Evolutionary conservation across 805 yeast species (phyloP).

Genomic region (Metschnikowia anglica): DNA sequence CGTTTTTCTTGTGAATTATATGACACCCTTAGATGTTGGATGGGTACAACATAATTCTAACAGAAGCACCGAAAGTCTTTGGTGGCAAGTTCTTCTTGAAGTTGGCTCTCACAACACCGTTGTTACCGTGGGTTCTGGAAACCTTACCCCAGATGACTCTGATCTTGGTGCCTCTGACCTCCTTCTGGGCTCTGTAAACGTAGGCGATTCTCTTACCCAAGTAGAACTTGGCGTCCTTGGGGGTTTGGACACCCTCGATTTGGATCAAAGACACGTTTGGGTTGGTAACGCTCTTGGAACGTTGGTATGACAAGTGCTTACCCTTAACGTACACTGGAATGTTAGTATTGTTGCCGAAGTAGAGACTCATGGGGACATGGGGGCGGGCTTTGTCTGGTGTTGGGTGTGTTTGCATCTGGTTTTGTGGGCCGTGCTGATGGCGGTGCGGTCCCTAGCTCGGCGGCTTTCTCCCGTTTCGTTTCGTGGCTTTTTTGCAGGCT

Average conservation of each 20-base stretch:
- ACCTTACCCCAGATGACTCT: slow-evolving; percentile 99
- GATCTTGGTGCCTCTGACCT: slow-evolving; percentile 97
- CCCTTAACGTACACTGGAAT: slow-evolving; percentile 96
- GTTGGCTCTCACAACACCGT: slow-evolving; percentile 97
- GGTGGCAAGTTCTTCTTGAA: slow-evolving; percentile 99
- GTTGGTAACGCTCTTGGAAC: slow-evolving; percentile 97
- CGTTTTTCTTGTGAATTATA: slow-evolving; percentile 8
- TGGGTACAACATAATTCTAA: slow-evolving; percentile 99
- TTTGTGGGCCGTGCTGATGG: too few species aligned
- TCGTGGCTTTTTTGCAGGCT: too few species aligned
- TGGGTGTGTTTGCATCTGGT: too few species aligned
- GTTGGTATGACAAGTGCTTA: slow-evolving; percentile 99
- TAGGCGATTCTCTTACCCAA: slow-evolving; percentile 99
- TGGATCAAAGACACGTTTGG: slow-evolving; percentile 96
- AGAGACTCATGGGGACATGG: too few species aligned
- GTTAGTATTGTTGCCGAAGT: too few species aligned
- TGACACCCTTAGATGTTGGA: slow-evolving; percentile 82
- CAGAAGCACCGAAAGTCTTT: slow-evolving; percentile 99
- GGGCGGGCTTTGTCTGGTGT: too few species aligned
- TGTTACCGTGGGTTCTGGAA: slow-evolving; percentile 98
- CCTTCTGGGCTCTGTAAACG: slow-evolving; percentile 98
- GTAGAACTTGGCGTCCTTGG: slow-evolving; percentile 98
- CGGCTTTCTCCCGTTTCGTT: too few species aligned
- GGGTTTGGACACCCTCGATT: slow-evolving; percentile 90
- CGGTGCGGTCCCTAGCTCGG: too few species aligned